phyloP scores from a whole-genome alignment of 176 grass and related monocot species.

The Cenchrus purpureus region DNA sequence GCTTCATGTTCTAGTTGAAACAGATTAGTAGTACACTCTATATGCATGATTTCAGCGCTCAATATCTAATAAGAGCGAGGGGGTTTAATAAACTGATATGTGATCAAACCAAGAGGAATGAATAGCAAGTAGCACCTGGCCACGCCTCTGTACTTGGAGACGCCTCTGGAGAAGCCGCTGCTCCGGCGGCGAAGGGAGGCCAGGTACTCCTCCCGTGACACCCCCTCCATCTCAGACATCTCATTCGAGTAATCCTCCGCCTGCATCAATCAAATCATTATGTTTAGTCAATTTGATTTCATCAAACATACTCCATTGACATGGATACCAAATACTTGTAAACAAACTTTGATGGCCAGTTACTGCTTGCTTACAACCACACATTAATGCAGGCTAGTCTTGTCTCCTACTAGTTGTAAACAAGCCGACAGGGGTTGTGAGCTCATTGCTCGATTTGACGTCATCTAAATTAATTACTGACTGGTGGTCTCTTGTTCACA shows the following conservation, averaged over 20 bases:
- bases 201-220: constrained; percentile 78
- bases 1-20: background rate
- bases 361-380: background rate
- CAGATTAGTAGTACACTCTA: background rate
- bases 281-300: background rate
- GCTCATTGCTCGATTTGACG: background rate
- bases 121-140: constrained; percentile 61
- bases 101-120: background rate
- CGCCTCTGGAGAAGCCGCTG: constrained; percentile 92
- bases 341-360: constrained; percentile 24
- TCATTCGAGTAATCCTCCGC: constrained; percentile 68
- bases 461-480: background rate
- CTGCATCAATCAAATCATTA: constrained; percentile 35
- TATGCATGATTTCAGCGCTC: background rate
- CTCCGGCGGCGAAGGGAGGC: constrained; percentile 87
- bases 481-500: background rate
- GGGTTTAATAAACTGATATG: background rate
- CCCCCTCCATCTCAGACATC: constrained; percentile 68
- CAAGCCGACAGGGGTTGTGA: constrained; percentile 13
- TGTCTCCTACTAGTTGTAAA: background rate
- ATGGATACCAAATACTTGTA: background rate
- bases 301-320: background rate
- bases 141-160: constrained; percentile 96
- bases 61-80: background rate
- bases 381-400: constrained; percentile 3